phyloP scores from a whole-genome alignment of 345 rosid genomes.

The Murraya paniculata region DNA sequence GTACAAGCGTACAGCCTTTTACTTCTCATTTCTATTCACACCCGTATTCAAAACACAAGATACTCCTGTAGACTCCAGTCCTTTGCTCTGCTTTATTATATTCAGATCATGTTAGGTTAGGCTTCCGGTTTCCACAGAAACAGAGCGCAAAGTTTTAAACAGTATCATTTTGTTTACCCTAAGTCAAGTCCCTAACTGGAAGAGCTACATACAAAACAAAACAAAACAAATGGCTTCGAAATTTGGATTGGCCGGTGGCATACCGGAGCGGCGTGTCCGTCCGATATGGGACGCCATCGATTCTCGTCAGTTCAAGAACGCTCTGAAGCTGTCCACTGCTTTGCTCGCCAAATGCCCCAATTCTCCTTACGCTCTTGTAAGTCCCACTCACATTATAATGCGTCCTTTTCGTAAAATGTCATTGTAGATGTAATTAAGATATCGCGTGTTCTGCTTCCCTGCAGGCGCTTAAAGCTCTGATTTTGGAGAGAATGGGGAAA shows the following conservation, averaged over 20 bases:
- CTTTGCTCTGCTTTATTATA: too few relatives aligned
- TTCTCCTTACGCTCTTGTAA: conserved; percentile 89
- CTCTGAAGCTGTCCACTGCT: conserved; percentile 72
- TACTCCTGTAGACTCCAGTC: too few relatives aligned
- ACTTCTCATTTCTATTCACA: not conserved
- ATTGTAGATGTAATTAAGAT: not conserved
- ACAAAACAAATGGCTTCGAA: conserved; percentile 65
- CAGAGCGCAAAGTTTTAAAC: not conserved
- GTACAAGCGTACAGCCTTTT: too few relatives aligned
- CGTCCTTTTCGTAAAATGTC: not conserved
- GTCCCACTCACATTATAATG: conserved; percentile 3
- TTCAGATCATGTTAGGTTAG: too few relatives aligned
- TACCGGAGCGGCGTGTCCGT: conserved; percentile 97
- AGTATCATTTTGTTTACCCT: not conserved
- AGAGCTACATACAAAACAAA: too few relatives aligned
- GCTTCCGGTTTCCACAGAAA: not conserved
- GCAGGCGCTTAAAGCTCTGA: conserved; percentile 81
- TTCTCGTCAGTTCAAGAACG: conserved; percentile 93
- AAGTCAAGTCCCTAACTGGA: not conserved
- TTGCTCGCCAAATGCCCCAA: conserved; percentile 80
- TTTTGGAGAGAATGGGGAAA: conserved; percentile 91
- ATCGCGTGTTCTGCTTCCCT: conserved; percentile 2
- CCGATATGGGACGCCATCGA: conserved; percentile 98
- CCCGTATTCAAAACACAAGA: not conserved
- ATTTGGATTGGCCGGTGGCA: conserved; percentile 89